Evolutionary conservation across 495 filamentous ascomycete species (phyloP).

Genomic region (Ascobolus immersus): DNA sequence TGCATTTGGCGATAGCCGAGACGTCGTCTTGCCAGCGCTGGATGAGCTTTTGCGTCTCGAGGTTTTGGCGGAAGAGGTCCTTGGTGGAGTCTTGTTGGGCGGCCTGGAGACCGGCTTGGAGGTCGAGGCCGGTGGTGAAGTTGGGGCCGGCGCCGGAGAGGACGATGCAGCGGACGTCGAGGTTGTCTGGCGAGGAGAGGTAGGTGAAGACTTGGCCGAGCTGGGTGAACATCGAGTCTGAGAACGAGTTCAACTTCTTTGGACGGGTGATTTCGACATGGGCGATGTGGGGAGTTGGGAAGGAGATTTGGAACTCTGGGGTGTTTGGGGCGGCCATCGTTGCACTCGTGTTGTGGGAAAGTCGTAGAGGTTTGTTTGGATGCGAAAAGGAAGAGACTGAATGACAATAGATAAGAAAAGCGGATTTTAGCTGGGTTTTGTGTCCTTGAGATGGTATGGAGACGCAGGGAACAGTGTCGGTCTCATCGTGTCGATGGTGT

Average conservation of each 20-base stretch:
- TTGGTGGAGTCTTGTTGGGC: slow-evolving; percentile 5
- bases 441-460: too few species aligned
- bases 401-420: too few species aligned
- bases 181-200: slow-evolving; percentile 47
- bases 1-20: slow-evolving; percentile 39
- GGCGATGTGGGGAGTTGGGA: slow-evolving; percentile 46
- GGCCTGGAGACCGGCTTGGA: slow-evolving; percentile 19
- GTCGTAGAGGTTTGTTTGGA: too few species aligned
- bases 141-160: slow-evolving; percentile 59
- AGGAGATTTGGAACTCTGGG: slow-evolving; percentile 45
- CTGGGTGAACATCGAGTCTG: slow-evolving; percentile 61
- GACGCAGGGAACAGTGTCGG: too few species aligned
- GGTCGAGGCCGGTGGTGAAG: slow-evolving; percentile 68
- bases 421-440: too few species aligned
- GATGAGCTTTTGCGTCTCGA: slow-evolving; percentile 38
- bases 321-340: too few species aligned
- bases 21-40: slow-evolving; percentile 56
- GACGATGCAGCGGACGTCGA: slow-evolving; percentile 50
- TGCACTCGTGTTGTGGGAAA: too few species aligned
- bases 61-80: too few species aligned
- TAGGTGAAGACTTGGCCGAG: slow-evolving; percentile 42
- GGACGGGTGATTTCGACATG: slow-evolving; percentile 88
- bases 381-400: too few species aligned
- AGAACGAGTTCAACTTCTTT: slow-evolving; percentile 73
- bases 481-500: too few species aligned